These are phyloP conservation scores for Sphaerulina populicola DNA, from an alignment of 2,329 filamentous ascomycete genomes.

Conservation along the genomic window DNA sequence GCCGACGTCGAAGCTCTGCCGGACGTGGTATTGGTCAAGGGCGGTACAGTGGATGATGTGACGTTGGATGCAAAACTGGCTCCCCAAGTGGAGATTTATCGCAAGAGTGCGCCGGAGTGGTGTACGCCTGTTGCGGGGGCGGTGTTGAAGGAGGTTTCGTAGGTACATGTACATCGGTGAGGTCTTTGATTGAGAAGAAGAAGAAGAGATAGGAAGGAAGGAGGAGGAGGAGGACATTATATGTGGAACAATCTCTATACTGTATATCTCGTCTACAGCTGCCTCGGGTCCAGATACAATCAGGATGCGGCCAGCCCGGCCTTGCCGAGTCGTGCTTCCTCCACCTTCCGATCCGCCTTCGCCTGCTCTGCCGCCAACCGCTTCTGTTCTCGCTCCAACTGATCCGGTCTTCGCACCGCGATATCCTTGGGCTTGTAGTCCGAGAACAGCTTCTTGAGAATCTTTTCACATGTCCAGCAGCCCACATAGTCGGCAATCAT, in stretches of 20 bases:
- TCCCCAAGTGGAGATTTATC: slow-evolving; percentile 29
- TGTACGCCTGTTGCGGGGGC: slow-evolving; percentile 21
- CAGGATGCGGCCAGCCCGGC: not conserved
- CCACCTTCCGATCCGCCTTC: slow-evolving; percentile 35
- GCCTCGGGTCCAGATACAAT: not conserved
- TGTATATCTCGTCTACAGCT: not conserved
- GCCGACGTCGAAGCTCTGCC: slow-evolving; percentile 24
- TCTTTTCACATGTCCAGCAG: slow-evolving; percentile 81
- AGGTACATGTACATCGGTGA: too few relatives aligned
- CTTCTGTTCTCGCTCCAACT: slow-evolving; percentile 65
- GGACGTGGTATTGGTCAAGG: slow-evolving; percentile 28
- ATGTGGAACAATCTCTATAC: not conserved
- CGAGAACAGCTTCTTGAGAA: slow-evolving; percentile 75
- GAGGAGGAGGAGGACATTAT: too few relatives aligned
- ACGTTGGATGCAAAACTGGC: slow-evolving; percentile 18
- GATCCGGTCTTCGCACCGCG: slow-evolving; percentile 74
- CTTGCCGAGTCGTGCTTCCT: slow-evolving; percentile 19
- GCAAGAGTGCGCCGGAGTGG: slow-evolving; percentile 28
- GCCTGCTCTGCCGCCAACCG: slow-evolving; percentile 51
- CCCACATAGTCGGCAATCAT: slow-evolving; percentile 84
- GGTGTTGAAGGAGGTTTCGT: slow-evolving; percentile 24
- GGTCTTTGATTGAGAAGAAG: not conserved
- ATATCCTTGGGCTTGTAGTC: slow-evolving; percentile 94
- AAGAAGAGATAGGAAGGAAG: not conserved
- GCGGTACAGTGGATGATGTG: slow-evolving; percentile 29